These are phyloP conservation scores for Hylodesmum podocarpum DNA, from an alignment of 306 rosid species.

Conservation along the genomic window DNA sequence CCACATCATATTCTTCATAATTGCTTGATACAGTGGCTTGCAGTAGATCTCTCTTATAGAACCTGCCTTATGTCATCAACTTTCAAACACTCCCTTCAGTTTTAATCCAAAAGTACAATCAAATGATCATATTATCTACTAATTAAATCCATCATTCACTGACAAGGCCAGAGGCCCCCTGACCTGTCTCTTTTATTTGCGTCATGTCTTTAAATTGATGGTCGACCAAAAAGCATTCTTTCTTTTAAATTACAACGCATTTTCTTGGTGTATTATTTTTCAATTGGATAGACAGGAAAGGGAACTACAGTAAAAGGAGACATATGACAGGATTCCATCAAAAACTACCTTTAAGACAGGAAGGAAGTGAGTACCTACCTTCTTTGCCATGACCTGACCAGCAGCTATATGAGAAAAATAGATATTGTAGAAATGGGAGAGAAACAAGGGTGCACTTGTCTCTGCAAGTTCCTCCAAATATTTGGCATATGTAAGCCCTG, in stretches of 20 bases:
- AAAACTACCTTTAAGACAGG: background rate
- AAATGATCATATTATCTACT: background rate
- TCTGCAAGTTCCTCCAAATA: slow-evolving; percentile 70
- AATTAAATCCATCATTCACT: background rate
- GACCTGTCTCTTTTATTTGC: background rate
- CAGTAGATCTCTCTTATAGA: background rate
- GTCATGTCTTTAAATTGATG: background rate
- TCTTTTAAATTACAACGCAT: background rate
- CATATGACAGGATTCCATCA: background rate
- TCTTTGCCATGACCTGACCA: slow-evolving; percentile 71
- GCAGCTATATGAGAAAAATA: slow-evolving; percentile 82
- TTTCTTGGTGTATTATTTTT: background rate
- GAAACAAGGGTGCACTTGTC: slow-evolving; percentile 68
- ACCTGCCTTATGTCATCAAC: background rate
- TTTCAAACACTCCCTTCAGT: background rate
- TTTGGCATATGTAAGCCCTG: slow-evolving; percentile 68
- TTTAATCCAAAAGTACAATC: background rate
- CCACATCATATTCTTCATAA: background rate
- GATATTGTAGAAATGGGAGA: slow-evolving; percentile 80
- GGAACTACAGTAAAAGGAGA: background rate
- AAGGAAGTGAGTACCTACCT: slow-evolving; percentile 48
- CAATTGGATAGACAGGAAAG: background rate
- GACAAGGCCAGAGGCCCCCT: background rate
- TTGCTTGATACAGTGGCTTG: background rate
- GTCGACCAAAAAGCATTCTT: background rate